Conservation (phyloP, 306 rosid genomes). For the Vicia villosa region DNA sequence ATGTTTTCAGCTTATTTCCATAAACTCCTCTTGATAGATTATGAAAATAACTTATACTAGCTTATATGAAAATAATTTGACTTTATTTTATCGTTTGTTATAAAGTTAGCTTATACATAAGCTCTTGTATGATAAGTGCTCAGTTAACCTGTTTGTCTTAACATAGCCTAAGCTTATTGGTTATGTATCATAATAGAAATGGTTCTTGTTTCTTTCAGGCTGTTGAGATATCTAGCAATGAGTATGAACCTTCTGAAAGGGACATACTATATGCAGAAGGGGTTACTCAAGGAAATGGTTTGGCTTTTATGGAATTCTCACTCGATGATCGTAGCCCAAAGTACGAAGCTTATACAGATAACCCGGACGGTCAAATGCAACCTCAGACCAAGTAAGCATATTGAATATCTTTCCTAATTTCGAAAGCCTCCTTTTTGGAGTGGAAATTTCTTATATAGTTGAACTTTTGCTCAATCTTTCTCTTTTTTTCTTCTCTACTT, state of each 20-base stretch:
- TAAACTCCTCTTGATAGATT: background rate
- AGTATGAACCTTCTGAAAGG: constrained; percentile 92
- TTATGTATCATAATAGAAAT: background rate
- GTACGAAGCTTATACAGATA: constrained; percentile 77
- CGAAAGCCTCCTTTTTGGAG: background rate
- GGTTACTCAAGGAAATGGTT: constrained; percentile 94
- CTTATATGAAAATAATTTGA: background rate
- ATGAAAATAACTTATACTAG: background rate
- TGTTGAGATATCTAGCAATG: constrained; percentile 94
- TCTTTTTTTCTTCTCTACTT: background rate
- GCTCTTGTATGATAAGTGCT: background rate
- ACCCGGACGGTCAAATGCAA: constrained; percentile 73
- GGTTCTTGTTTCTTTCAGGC: constrained; percentile 60
- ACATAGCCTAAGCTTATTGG: background rate
- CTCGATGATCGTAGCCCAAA: constrained; percentile 89
- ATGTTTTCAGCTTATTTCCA: background rate
- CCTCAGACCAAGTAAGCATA: constrained; percentile 74
- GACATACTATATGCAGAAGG: constrained; percentile 98
- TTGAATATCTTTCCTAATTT: constrained; percentile 9
- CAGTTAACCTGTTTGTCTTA: background rate
- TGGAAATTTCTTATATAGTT: background rate
- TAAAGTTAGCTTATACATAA: background rate
- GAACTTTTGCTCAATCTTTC: background rate
- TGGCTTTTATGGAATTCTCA: constrained; percentile 93
- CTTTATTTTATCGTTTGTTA: background rate